Base-by-base conservation (phyloP, 306 rosid species). In the Lotus japonicus region DNA sequence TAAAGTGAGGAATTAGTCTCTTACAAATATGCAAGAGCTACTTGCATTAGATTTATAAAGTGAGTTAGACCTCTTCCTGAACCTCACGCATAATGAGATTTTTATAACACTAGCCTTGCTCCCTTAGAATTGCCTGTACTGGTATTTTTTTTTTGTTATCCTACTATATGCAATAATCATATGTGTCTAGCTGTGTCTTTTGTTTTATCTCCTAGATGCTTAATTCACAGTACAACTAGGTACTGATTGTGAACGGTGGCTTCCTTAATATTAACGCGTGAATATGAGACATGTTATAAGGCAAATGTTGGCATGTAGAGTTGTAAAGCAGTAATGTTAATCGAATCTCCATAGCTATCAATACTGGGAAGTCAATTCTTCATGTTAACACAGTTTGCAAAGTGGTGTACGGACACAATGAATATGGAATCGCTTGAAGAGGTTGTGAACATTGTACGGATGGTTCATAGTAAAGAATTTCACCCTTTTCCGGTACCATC, bases 321-420 rank as follows among this genome's bases (percentile, higher is more conserved):
- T 64, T 41, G 19, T 36, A 41, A 59, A 67, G 13, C 13, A 13
- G 18, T 36, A 50, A 8, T 41, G 36, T 33, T 43, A 26, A 73
- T 54, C 58, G 66, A 42, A 39, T 41, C 68, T 41, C 33, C 10
- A 31, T 54, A 54, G 28, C 26, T 70, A 14, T 62, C 10, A 75
- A 15, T 17, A 41, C 58, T 75, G 42, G 33, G 69, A 69, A 57
- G 77, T 74, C 77, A 61, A 79, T 54, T 51, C 61, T 73, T 35
- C 44, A 46, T n/a, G 26, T 35, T 41, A 72, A 58, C 55, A 36
- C 51, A 50, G 39, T 48, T 36, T 31, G 60, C 58, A 31, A 59
- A 81, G 68, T 74, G 73, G 64, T 73, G 19, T 64, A 58, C 88
- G 58, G 72, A 50, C 69, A 50, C 69, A 75, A 55, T 60, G 45